Percentiles rank a stretch among this genome's conserved stretches.
phyloP scores from a whole-genome alignment of 2,329 filamentous ascomycete species.

The Ophiostoma pallidulum region DNA sequence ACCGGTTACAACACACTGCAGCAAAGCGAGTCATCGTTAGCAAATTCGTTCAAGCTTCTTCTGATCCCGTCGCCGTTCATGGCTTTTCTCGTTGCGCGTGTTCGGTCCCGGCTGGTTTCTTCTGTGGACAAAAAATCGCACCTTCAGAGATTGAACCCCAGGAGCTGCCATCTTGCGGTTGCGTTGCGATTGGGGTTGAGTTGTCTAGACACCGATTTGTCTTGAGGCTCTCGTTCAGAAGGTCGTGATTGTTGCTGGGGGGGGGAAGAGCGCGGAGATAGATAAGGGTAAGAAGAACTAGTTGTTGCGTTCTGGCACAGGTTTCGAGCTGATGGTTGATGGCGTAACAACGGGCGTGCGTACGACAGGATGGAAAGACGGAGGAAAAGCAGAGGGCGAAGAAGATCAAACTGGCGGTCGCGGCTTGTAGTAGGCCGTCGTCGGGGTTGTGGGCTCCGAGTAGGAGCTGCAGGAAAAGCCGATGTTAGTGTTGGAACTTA shows the following conservation, averaged over 20 bases:
- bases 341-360: neutral
- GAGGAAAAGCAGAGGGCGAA: neutral
- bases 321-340: neutral
- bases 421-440: neutral
- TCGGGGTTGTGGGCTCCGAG: constrained; percentile 3
- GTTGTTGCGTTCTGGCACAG: neutral
- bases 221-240: neutral
- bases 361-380: neutral
- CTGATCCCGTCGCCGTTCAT: neutral
- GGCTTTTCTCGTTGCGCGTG: no score
- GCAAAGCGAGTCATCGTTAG: constrained; percentile 27
- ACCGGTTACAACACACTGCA: constrained; percentile 93
- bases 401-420: constrained; percentile 8
- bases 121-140: constrained; percentile 30
- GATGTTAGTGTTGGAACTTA: constrained; percentile 8
- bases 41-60: constrained; percentile 8
- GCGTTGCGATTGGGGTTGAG: neutral
- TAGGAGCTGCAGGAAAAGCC: constrained; percentile 3
- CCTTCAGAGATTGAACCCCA: constrained; percentile 87
- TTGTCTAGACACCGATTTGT: constrained; percentile 4
- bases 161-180: constrained; percentile 64
- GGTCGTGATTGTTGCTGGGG: neutral
- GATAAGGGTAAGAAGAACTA: neutral
- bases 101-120: neutral
- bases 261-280: neutral